phyloP scores from a whole-genome alignment of 805 yeast genomes.

The Nakazawaea holstii region DNA sequence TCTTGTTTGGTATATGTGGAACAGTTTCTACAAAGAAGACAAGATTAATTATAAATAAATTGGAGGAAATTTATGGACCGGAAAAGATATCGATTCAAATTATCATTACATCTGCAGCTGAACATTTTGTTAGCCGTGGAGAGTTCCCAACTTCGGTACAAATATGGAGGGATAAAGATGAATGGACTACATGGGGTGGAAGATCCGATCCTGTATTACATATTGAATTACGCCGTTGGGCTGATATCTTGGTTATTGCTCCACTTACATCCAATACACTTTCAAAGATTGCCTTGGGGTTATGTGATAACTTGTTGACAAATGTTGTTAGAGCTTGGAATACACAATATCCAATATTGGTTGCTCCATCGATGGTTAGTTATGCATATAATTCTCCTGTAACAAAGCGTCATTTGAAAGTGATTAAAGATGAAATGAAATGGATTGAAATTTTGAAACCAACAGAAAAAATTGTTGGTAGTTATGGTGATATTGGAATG shows the following conservation, averaged over 20 bases:
- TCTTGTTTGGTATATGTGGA: slow-evolving; percentile 55
- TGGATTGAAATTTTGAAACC: slow-evolving; percentile 59
- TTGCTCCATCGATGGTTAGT: slow-evolving; percentile 60
- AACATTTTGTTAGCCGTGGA: slow-evolving; percentile 45
- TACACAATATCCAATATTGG: slow-evolving; percentile 47
- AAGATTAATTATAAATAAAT: slow-evolving; percentile 43
- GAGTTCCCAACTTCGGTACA: slow-evolving; percentile 39
- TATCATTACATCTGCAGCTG: slow-evolving; percentile 48
- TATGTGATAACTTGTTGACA: slow-evolving; percentile 54
- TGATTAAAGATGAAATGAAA: slow-evolving; percentile 55
- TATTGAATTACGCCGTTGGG: slow-evolving; percentile 57
- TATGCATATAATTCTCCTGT: slow-evolving; percentile 53
- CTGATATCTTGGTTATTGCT: slow-evolving; percentile 50
- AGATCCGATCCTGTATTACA: slow-evolving; percentile 57
- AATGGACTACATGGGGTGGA: slow-evolving; percentile 48
- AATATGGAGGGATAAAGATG: slow-evolving; percentile 55
- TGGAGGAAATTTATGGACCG: slow-evolving; percentile 31
- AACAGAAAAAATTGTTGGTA: slow-evolving; percentile 51
- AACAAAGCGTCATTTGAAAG: slow-evolving; percentile 48
- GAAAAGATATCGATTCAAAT: slow-evolving; percentile 49
- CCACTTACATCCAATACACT: slow-evolving; percentile 56
- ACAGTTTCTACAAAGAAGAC: slow-evolving; percentile 48
- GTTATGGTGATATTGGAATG: slow-evolving; percentile 59
- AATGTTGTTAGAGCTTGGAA: slow-evolving; percentile 60
- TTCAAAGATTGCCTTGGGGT: slow-evolving; percentile 49